Evolutionary conservation across 371 early-diverging fungal genomes (phyloP), one percentile per base, ranked within the genome.

Genomic region (Paraphysoderma sedebokerense): DNA sequence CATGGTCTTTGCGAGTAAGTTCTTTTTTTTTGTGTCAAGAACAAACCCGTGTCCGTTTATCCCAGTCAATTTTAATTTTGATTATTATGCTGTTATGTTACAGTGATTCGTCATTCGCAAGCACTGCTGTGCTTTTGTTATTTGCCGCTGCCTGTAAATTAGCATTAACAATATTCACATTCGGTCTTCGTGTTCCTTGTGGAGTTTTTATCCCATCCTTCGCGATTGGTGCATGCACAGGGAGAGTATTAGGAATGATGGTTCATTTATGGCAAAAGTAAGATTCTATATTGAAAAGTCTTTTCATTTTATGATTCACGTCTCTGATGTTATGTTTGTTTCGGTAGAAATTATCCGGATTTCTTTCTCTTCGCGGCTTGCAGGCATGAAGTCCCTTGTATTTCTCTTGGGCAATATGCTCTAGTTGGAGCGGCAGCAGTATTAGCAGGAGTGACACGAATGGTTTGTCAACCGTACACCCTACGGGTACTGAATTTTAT

Each of bases 361-460:
- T 55, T 62, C 17, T 67, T 67, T 58, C 52, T 83, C 1, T 84
- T 84, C 50, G 62, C 73, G 1, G 65, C 72, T 12, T 85, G 87
- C 50, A 54, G 61, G 2, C 52, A 63, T 5, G 72, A 67, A 46
- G 61, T 56, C 7, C 61, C 60, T 63, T 92, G 95, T 58, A 73
- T 96, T 11, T 86, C 81, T 12, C 89, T 92, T 0, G 97, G 93
- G 24, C 79, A 87, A 11, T 96, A 96, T 60, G 91, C 97, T 0
- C 73, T 93, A 63, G 85, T 95, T 3, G 97, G 95, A 7, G 92
- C 92, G 1, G 91, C 90, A 3, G 91, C 92, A 3, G 72, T 81
- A 27, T 63, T 96, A 50, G 82, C 85, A 2, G 93, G 97, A 8
- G 81, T 87, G 3, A 91, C 97, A 0, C 76, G 92, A 49, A 90